These are phyloP conservation scores for Vitis hybrid DNA, from an alignment of 177 flowering plant genomes.

Conservation along the genomic window DNA sequence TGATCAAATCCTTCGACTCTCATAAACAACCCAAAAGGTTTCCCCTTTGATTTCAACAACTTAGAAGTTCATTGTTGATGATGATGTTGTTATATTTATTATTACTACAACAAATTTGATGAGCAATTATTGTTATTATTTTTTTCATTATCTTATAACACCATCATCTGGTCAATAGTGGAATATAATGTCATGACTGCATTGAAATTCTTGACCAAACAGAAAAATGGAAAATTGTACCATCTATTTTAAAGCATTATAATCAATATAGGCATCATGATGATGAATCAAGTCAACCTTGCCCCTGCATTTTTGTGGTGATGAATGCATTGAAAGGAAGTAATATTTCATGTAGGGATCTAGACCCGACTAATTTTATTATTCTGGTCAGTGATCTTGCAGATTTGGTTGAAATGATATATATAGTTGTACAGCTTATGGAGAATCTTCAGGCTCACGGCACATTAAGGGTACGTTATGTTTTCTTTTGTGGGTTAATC, in stretches of 20 bases:
- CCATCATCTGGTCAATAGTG: not conserved
- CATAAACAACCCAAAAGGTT: constrained; percentile 86
- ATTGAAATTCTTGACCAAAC: not conserved
- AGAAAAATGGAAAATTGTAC: too few relatives aligned
- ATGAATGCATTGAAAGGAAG: too few relatives aligned
- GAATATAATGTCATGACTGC: not conserved
- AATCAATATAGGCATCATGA: too few relatives aligned
- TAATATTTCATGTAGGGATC: too few relatives aligned
- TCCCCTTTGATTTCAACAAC: not conserved
- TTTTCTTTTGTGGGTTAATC: not conserved
- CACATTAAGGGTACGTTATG: constrained; percentile 68
- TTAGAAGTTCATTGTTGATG: not conserved
- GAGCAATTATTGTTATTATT: too few relatives aligned
- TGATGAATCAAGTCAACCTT: too few relatives aligned
- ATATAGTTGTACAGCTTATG: constrained; percentile 66
- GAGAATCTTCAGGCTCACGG: constrained; percentile 89
- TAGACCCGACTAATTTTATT: not conserved
- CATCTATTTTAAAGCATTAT: too few relatives aligned
- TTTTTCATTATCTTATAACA: not conserved
- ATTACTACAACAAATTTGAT: not conserved
- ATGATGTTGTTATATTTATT: not conserved
- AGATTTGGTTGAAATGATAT: constrained; percentile 80
- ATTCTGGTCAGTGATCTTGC: constrained; percentile 78
- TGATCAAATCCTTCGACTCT: constrained; percentile 63
- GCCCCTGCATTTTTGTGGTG: too few relatives aligned